phyloP scores from a whole-genome alignment of 768 basidiomycete species.

The Amyloporia xantha region DNA sequence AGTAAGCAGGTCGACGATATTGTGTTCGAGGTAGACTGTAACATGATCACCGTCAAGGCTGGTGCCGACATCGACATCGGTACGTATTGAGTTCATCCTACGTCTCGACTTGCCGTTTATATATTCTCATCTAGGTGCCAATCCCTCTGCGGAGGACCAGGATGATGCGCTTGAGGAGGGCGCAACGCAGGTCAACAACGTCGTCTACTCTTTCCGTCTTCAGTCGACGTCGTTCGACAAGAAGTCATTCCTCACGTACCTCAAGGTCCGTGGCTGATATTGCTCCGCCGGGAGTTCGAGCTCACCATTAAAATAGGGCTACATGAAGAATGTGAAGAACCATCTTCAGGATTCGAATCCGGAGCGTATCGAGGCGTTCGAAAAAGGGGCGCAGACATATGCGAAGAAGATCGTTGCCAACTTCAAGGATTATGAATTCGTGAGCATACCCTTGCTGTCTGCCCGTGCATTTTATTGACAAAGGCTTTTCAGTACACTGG shows the following conservation, averaged over 20 bases:
- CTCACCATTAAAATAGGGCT: conserved; percentile 41
- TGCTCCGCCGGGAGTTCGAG: neutral
- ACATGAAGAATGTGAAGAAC: conserved; percentile 89
- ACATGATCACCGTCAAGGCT: conserved; percentile 57
- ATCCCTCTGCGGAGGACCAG: conserved; percentile 85
- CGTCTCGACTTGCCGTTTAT: conserved; percentile 3
- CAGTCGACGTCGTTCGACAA: conserved; percentile 81
- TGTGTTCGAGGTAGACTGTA: conserved; percentile 84
- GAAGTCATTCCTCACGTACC: conserved; percentile 72
- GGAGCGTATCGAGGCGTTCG: conserved; percentile 66
- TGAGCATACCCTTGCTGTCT: conserved; percentile 30
- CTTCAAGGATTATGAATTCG: conserved; percentile 94
- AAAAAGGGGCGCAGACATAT: conserved; percentile 67
- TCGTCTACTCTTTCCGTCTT: conserved; percentile 89
- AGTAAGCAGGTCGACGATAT: conserved; percentile 77
- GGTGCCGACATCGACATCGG: conserved; percentile 89
- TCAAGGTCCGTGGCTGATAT: conserved; percentile 59
- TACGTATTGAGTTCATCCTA: conserved; percentile 24
- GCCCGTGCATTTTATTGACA: neutral
- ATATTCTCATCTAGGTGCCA: conserved; percentile 67
- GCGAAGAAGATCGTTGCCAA: conserved; percentile 87
- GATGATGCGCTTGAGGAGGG: conserved; percentile 81
- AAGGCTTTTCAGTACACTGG: conserved; percentile 56
- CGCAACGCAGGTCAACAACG: conserved; percentile 74
- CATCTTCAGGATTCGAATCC: conserved; percentile 49